phyloP scores from a whole-genome alignment of 2,329 filamentous ascomycete genomes.

The Ophiocordyceps camponoti-leonardi region DNA sequence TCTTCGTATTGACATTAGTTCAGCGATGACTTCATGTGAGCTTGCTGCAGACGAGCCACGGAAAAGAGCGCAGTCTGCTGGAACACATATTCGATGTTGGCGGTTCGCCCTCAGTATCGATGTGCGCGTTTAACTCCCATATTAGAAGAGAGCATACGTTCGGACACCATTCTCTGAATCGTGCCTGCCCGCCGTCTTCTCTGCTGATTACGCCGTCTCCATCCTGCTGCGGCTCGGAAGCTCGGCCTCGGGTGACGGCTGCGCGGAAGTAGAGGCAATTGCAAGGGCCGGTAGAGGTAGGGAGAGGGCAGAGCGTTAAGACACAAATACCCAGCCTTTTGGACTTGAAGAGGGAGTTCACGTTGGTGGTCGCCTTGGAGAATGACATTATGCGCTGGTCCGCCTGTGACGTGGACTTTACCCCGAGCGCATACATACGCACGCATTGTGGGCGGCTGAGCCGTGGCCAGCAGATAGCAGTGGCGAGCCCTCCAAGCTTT shows the following conservation, averaged over 20 bases:
- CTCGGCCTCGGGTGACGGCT: neutral
- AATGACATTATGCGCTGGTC: neutral
- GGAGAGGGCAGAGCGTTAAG: neutral
- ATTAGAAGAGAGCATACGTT: too few relatives aligned
- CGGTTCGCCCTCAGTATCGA: too few relatives aligned
- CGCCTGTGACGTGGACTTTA: neutral
- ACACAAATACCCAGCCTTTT: neutral
- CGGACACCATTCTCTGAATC: neutral
- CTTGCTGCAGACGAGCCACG: too few relatives aligned
- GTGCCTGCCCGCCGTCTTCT: neutral
- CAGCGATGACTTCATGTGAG: conserved; percentile 60
- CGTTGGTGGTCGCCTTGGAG: neutral
- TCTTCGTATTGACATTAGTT: neutral
- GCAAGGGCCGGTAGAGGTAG: neutral
- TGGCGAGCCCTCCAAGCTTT: too few relatives aligned
- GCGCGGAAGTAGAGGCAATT: neutral
- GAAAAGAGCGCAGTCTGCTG: neutral
- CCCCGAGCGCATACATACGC: neutral
- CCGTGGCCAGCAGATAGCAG: neutral
- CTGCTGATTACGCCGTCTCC: neutral
- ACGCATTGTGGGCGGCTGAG: neutral
- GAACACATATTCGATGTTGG: neutral
- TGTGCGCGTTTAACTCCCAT: too few relatives aligned
- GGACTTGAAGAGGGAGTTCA: neutral
- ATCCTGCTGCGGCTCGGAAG: neutral